Base-by-base conservation (phyloP, 1,284 basidiomycete species). In the Ustilago lituana region DNA sequence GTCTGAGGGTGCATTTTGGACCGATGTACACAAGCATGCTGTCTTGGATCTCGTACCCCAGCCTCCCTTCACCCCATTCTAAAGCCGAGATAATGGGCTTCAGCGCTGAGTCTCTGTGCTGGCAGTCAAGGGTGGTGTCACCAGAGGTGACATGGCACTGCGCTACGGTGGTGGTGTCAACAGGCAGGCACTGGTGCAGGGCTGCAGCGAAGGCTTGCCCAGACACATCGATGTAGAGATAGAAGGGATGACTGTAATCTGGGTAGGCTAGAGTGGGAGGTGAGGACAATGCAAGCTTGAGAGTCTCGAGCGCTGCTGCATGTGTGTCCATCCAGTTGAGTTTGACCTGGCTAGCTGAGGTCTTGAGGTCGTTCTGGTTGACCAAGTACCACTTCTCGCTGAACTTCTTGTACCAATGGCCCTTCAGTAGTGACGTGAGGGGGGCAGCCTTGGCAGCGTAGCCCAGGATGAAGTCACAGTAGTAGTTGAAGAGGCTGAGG, bases 401-500 rank as follows among this genome's bases (percentile, higher is more conserved):
- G 29, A 19, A 20, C 38, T 19, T 40, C 20, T 40, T 19, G 38
- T 40, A 40, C 38, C n/a, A 19, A n/a, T 46, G 44, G 0, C 3
- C 44, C 33, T 10, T 2, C 4, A 46, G 29, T 9, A 46, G 27
- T 5, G 6, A 6, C 3, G 5, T 54, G 5, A 54, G 23, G 14
- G 51, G 40, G 1, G 35, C 51, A 2, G 27, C 51, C 23, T 8
- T 22, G 24, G 10, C 17, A 15, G 40, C 51, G 31, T 44, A 44
- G 20, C 41, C 24, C 2, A 33, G 51, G 11, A 54, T 44, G 40
- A 54, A 54, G 29, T 39, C 20, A 22, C 51, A 6, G 20, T 54
- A 45, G 33, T 38, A 54, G n/a, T 41, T 41, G 40, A 54, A 54
- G 5, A 54, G 41, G 17, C 51, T 41, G 2, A 54, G 20, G 12